These are phyloP conservation scores for Chondrus crispus DNA, from an alignment of 23 red algal genomes.

Conservation along the genomic window DNA sequence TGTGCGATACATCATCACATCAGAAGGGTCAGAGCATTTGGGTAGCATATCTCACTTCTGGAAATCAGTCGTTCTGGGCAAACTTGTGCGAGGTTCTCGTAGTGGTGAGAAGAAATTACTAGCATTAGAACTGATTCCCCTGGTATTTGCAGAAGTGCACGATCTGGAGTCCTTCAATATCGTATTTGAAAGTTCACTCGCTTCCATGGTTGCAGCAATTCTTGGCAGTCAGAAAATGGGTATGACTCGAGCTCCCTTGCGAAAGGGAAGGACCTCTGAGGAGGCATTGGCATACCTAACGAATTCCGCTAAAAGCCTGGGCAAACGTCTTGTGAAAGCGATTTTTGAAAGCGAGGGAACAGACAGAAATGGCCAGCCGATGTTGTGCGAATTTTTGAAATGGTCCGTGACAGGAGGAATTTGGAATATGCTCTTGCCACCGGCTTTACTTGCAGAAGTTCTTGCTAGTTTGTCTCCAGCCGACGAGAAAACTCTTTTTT, in stretches of 20 bases:
- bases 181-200: slow-evolving; percentile 12
- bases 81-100: not conserved
- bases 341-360: not conserved
- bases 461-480: not conserved
- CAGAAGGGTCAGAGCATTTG: not conserved
- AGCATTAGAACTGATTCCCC: slow-evolving; percentile 1
- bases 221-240: not conserved
- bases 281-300: not conserved
- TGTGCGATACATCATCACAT: not conserved
- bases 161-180: not conserved
- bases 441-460: not conserved
- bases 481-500: not conserved
- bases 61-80: slow-evolving; percentile 5
- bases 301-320: not conserved
- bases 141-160: not conserved
- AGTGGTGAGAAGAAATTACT: slow-evolving; percentile 26
- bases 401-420: not conserved
- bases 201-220: not conserved
- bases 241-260: not conserved
- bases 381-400: not conserved
- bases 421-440: not conserved
- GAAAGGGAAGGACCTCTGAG: not conserved
- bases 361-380: not conserved
- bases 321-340: not conserved
- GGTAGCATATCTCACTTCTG: slow-evolving; percentile 13